Base-by-base conservation (phyloP, 371 early-diverging fungal species). In the Enteropsectra breve region DNA sequence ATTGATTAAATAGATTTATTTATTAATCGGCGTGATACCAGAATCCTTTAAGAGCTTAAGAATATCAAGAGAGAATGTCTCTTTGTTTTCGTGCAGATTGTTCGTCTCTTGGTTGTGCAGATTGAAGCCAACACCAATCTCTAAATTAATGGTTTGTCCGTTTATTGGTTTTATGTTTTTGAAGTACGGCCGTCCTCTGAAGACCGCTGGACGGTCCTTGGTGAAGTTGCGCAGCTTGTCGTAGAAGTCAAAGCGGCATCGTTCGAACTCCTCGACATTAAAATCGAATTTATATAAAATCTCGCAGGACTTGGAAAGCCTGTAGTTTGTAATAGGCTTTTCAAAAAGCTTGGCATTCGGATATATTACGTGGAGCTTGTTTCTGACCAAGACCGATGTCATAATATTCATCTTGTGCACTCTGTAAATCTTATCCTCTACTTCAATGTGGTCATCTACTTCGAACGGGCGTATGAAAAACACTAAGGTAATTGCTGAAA, bases 391-490 rank as follows among this genome's bases (percentile, higher is more conserved):
- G 45, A 64, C 56, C 2, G 66, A 62, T 29, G 69, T 71, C 0
- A 78, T 38, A 15, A 78, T 26, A 0, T 75, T 75, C 13, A 74
- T 66, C 24, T 72, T 70, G 2, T 57, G 1, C 8, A 78, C 75
- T 26, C 57, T 53, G 29, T 65, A 70, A 1, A 57, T 18, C 23
- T 69, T 48, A 1, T 54, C 63, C 33, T 67, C 52, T 2, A 75
- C 26, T 29, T 33, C 40, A 4, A 78, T 47, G 8, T 50, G 53
- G 56, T 78, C 78, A 15, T 72, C 73, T 38, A 74, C 45, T 28
- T 78, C 78, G 66, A 70, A 78, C 34, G 73, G 66, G 5, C 75
- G 4, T 18, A 75, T 60, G 40, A 70, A 59, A 34, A 78, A 75
- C 11, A 73, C 60, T 56, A 78, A 75, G 13, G 68, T 40, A n/a